Evolutionary conservation across 768 basidiomycete species (phyloP), one percentile per base, ranked within the genome.

Genomic region (Suillus bovinus): DNA sequence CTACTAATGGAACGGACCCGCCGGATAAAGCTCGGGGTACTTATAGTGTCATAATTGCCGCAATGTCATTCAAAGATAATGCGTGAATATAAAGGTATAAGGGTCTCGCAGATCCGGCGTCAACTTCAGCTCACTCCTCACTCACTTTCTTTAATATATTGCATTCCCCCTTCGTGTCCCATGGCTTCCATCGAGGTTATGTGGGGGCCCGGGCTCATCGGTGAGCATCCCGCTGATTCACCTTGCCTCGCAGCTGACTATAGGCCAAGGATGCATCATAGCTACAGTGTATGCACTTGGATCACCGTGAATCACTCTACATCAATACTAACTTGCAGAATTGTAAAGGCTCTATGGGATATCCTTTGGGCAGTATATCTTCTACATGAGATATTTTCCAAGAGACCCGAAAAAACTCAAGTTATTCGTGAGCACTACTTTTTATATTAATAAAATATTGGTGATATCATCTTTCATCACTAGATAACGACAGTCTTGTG

Each of bases 321-420:
- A 27, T 14, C 2, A 9, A 52, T 7, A 5, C 31, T 56, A 31
- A 16, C 7, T 5, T 16, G 16, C 22, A 31, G 24, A 8, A 24
- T 60, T n/a, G 1, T 2, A 5, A 34, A 71, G 70, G 7, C 55
- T 71, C 22, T 68, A 71, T 33, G 70, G 70, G 0, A 64, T 58
- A 7, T 59, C 61, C 10, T 13, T 68, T 27, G 57, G 68, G 22
- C 70, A 71, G 60, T 61, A 61, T 47, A 31, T 63, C 2, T 68
- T 66, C 49, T 71, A 71, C 41, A 9, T 65, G 17, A 44, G 39
- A 49, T 44, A 39, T 3, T 71, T 71, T 64, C 71, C 69, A 2
- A 38, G 2, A 20, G 70, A 71, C 39, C 16, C 14, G 44, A 10
- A 46, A 10, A 46, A 22, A 2, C n/a, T 72, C 8, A 72, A 60